A percentile compares a stretch with the other conserved stretches of the same genome.
These are phyloP conservation scores for Mycena chlorophos DNA, from an alignment of 768 basidiomycete genomes.

Conservation along the genomic window DNA sequence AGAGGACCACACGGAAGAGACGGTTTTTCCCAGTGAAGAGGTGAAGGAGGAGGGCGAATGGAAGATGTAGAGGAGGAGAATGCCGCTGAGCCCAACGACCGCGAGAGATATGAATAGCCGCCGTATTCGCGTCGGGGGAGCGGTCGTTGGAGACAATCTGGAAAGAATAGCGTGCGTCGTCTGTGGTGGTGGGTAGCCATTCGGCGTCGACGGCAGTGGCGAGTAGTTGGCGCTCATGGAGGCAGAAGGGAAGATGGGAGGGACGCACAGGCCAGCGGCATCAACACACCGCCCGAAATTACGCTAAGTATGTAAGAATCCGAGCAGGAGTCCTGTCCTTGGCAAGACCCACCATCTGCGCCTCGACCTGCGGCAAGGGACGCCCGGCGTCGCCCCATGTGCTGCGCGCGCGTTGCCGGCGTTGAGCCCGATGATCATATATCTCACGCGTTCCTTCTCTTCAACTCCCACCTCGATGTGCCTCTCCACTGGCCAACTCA, in stretches of 20 bases:
- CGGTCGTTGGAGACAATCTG: background rate
- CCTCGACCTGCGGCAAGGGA: no score
- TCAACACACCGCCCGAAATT: no score
- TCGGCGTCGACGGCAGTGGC: conserved; percentile 6
- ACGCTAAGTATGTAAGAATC: no score
- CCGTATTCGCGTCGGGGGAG: conserved; percentile 11
- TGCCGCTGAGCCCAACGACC: conserved; percentile 11
- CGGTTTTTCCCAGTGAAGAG: background rate
- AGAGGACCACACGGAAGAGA: background rate
- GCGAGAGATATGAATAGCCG: conserved; percentile 11
- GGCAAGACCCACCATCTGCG: no score
- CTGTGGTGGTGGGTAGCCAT: background rate
- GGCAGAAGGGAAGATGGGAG: background rate
- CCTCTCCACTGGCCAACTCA: no score
- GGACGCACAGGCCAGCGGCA: no score
- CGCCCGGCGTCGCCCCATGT: no score
- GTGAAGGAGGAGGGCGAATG: conserved; percentile 3
- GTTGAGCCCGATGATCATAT: no score
- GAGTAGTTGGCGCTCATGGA: conserved; percentile 12
- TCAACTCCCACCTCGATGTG: no score
- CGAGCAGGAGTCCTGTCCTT: no score
- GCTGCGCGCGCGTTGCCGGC: no score
- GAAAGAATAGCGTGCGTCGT: conserved; percentile 5
- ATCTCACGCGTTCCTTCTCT: no score
- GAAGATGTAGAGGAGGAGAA: conserved; percentile 10